Conservation (phyloP, 306 rosid species). For the Lupinus albus region DNA sequence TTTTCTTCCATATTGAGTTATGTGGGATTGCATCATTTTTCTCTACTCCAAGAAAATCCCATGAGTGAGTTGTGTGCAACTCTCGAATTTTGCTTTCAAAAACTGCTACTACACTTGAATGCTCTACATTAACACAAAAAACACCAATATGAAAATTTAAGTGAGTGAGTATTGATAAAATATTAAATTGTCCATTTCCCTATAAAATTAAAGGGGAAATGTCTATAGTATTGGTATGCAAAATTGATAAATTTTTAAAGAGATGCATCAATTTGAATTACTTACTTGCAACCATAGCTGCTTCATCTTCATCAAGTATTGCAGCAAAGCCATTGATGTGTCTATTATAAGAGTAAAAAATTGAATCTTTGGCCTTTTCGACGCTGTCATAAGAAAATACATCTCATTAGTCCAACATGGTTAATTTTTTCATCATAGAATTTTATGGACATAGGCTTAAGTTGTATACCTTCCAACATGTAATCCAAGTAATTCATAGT, state of each 20-base stretch:
- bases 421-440: not conserved
- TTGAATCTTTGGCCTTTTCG: slow-evolving; percentile 53
- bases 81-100: slow-evolving; percentile 49
- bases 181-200: no score
- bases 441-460: not conserved
- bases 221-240: no score
- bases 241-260: not conserved
- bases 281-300: slow-evolving; percentile 52
- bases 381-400: slow-evolving; percentile 41
- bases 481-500: slow-evolving; percentile 56
- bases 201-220: no score
- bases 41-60: slow-evolving; percentile 67
- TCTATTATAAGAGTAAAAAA: slow-evolving; percentile 65
- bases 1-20: slow-evolving; percentile 53
- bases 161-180: not conserved
- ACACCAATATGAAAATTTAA: not conserved
- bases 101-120: slow-evolving; percentile 62
- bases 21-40: slow-evolving; percentile 28
- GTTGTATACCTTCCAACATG: slow-evolving; percentile 57
- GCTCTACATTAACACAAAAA: slow-evolving; percentile 38
- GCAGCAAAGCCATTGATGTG: slow-evolving; percentile 83
- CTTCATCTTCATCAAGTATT: slow-evolving; percentile 60
- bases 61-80: slow-evolving; percentile 69
- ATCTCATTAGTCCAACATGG: not conserved
- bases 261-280: not conserved